A percentile compares a stretch with the other conserved stretches of the same genome.
These are phyloP conservation scores for Begonia masoniana DNA, from an alignment of 306 rosid species.

Conservation along the genomic window DNA sequence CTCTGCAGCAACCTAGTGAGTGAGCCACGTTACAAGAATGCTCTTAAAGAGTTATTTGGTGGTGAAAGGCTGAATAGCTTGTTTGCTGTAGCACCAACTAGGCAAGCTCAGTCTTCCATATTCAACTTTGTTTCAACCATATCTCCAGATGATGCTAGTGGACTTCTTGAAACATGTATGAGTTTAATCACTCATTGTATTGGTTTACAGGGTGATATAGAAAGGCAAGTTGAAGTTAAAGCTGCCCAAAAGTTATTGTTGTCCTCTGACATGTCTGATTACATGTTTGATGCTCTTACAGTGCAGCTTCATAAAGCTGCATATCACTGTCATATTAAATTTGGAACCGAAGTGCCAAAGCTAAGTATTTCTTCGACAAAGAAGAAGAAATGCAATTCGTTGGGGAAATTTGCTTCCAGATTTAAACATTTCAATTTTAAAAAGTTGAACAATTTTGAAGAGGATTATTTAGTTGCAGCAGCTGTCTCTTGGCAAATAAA, in stretches of 20 bases:
- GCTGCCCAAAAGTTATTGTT: slow-evolving; percentile 69
- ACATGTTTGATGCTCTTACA: slow-evolving; percentile 55
- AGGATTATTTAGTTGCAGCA: slow-evolving; percentile 60
- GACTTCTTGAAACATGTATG: slow-evolving; percentile 55
- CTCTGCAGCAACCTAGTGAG: slow-evolving; percentile 36
- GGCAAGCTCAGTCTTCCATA: slow-evolving; percentile 56
- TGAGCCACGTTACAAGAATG: slow-evolving; percentile 32
- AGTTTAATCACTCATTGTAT: slow-evolving; percentile 42
- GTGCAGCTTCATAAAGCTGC: slow-evolving; percentile 61
- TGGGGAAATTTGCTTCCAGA: slow-evolving; percentile 32
- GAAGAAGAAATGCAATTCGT: slow-evolving; percentile 31
- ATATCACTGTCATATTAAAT: slow-evolving; percentile 66
- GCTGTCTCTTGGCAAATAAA: slow-evolving; percentile 85
- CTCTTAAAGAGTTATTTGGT: slow-evolving; percentile 47
- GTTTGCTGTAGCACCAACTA: slow-evolving; percentile 38
- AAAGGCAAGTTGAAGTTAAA: slow-evolving; percentile 64
- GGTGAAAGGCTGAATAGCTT: slow-evolving; percentile 48
- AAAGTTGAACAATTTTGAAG: slow-evolving; percentile 40
- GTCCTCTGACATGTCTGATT: slow-evolving; percentile 55
- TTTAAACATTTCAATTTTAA: slow-evolving; percentile 37
- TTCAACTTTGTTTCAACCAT: slow-evolving; percentile 51
- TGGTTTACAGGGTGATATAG: slow-evolving; percentile 60
- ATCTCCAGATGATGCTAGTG: slow-evolving; percentile 44
- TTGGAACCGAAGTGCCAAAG: slow-evolving; percentile 44
- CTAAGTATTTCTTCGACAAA: slow-evolving; percentile 28